phyloP scores from a whole-genome alignment of 768 basidiomycete genomes.

The Neoboletus magnificus region DNA sequence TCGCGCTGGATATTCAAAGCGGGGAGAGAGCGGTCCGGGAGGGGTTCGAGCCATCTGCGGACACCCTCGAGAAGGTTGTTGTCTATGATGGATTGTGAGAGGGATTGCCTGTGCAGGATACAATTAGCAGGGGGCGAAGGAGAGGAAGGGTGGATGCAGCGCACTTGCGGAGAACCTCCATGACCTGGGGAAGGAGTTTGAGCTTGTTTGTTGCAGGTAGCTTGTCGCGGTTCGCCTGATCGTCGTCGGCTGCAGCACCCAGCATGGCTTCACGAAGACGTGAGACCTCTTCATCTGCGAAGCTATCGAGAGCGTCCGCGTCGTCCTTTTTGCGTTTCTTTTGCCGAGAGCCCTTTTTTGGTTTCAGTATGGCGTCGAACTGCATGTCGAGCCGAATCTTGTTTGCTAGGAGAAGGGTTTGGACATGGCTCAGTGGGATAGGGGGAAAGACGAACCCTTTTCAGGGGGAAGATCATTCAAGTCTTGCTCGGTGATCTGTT shows the following conservation, averaged over 20 bases:
- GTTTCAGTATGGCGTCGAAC: constrained; percentile 84
- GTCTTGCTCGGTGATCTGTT: constrained; percentile 60
- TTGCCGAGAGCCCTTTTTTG: constrained; percentile 63
- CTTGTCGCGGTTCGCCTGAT: constrained; percentile 73
- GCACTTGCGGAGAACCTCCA: constrained; percentile 91
- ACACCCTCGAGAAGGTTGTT: constrained; percentile 92
- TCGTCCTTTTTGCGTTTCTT: constrained; percentile 74
- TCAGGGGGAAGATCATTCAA: constrained; percentile 69
- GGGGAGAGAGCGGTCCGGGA: constrained; percentile 88
- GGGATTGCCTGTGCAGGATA: constrained; percentile 57
- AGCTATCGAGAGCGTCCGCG: constrained; percentile 79
- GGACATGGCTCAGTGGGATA: background rate
- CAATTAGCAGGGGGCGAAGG: background rate
- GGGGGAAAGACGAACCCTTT: constrained; percentile 50
- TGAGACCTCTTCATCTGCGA: constrained; percentile 88
- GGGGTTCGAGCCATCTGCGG: constrained; percentile 88
- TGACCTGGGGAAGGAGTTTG: constrained; percentile 79
- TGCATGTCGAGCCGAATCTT: constrained; percentile 77
- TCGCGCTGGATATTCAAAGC: constrained; percentile 94
- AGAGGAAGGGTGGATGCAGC: constrained; percentile 15
- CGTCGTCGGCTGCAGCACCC: constrained; percentile 79
- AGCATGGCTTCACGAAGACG: constrained; percentile 89
- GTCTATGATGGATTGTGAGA: constrained; percentile 91
- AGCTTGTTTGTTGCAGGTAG: constrained; percentile 84
- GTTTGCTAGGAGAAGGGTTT: constrained; percentile 47